Evolutionary conservation across 2,329 filamentous ascomycete genomes (phyloP).

Genomic region (Diplodia corticola): DNA sequence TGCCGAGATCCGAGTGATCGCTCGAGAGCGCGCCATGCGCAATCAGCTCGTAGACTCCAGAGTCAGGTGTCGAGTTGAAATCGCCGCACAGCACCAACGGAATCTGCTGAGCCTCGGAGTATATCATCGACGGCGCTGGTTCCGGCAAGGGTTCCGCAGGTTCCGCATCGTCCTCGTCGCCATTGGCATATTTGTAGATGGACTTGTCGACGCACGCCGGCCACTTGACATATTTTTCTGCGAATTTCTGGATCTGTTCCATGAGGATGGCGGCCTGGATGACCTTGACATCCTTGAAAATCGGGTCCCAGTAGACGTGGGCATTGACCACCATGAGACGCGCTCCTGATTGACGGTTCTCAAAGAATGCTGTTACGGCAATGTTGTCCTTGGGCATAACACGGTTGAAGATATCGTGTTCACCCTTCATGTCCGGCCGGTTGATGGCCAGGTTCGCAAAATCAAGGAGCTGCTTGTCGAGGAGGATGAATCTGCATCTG

Average conservation of each 20-base stretch:
- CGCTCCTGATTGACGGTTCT: conserved; percentile 87
- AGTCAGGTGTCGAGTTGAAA: conserved; percentile 87
- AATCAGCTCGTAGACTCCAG: conserved; percentile 88
- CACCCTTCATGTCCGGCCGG: conserved; percentile 92
- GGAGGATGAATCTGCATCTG: conserved; percentile 64
- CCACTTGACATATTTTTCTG: conserved; percentile 79
- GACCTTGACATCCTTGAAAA: conserved; percentile 88
- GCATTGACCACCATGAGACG: conserved; percentile 91
- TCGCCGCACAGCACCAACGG: conserved; percentile 91
- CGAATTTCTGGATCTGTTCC: conserved; percentile 83
- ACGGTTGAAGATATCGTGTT: conserved; percentile 96
- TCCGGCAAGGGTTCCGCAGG: conserved; percentile 58
- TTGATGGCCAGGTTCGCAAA: conserved; percentile 92
- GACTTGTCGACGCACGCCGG: conserved; percentile 80
- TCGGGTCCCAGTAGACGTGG: conserved; percentile 93
- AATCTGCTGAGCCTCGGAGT: conserved; percentile 81
- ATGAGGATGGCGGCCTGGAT: conserved; percentile 95
- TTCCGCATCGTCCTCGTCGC: conserved; percentile 50
- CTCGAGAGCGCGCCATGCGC: conserved; percentile 75
- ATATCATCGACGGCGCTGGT: conserved; percentile 81
- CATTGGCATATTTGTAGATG: conserved; percentile 49
- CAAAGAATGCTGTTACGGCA: conserved; percentile 85
- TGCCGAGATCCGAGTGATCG: conserved; percentile 76
- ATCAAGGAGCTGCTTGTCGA: conserved; percentile 93
- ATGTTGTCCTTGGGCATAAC: conserved; percentile 99